Evolutionary conservation across 768 basidiomycete species (phyloP), one percentile per base, ranked within the genome.

Genomic region (Mycena maculata): DNA sequence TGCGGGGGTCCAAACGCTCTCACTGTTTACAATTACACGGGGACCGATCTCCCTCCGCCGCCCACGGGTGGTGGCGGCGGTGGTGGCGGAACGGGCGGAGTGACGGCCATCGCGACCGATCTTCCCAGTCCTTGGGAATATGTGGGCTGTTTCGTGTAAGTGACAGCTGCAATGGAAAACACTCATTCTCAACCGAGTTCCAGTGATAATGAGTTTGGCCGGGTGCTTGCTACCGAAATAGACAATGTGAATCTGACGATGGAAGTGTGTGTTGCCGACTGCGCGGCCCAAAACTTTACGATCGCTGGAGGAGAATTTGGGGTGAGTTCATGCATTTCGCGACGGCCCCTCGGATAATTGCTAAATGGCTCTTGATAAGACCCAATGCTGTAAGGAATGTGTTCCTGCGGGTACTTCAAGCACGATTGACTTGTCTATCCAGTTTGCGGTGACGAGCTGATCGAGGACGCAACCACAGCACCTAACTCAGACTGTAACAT

Each of bases 1-100:
- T 94, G 92, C 69, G 92, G 92, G 22, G 92, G 92, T 33, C 89
- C 92, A 0, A 83, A 90, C 72, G 79, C 86, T 47, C 79, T 93
- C 23, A 90, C 86, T 58, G 76, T 89, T 3, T 93, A 91, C 76
- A 90, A 92, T 74, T 92, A 86, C 68, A 92, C 90, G 41, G 90
- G 89, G 0, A 85, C 83, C 0, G 76, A 79, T 61, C 79, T 88
- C 23, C 84, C 87, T n/a, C 75, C 74, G 15, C 65, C 72, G 22
- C 76, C 74, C 20, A 75, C 73, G 9, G 81, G 80, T 16, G 82
- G 79, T 7, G 77, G 75, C 12, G 73, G 69, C 16, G 73, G 72
- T 0, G 70, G 70, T 8, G 64, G 63, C 4, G 27, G 16, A 13
- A n/a, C 23, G 12, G 63, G 56, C 4, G 67, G 76, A 16, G 82